Conservation (phyloP, 208 protist genomes). For the Wallacemonas sp. region DNA sequence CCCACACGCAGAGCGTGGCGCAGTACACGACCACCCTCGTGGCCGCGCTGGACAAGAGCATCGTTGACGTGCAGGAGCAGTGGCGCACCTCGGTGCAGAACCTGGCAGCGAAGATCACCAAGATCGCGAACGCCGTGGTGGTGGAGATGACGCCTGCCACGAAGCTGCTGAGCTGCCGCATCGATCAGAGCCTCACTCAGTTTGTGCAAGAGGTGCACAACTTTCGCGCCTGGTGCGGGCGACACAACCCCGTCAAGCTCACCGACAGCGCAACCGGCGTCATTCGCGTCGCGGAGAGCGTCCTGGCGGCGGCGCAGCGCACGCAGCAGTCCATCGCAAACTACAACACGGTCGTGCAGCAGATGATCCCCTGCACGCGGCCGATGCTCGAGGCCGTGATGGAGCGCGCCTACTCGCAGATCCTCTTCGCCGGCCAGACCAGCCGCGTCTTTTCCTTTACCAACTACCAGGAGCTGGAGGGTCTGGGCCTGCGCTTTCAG, state of each 20-base stretch:
- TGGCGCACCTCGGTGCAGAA: slow-evolving; percentile 37
- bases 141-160: slow-evolving; percentile 29
- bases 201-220: slow-evolving; percentile 75
- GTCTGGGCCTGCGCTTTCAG: slow-evolving; percentile 82
- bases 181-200: slow-evolving; percentile 57
- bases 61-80: slow-evolving; percentile 29
- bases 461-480: slow-evolving; percentile 85
- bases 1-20: slow-evolving; percentile 41
- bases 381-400: slow-evolving; percentile 67
- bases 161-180: slow-evolving; percentile 54
- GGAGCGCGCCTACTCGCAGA: slow-evolving; percentile 52
- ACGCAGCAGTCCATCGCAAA: slow-evolving; percentile 83
- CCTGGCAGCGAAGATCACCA: slow-evolving; percentile 43
- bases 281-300: slow-evolving; percentile 57
- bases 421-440: slow-evolving; percentile 55
- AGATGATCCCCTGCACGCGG: slow-evolving; percentile 75
- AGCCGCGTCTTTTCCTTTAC: slow-evolving; percentile 50
- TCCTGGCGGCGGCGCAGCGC: slow-evolving; percentile 46
- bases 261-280: slow-evolving; percentile 48
- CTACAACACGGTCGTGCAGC: slow-evolving; percentile 82
- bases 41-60: slow-evolving; percentile 23
- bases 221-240: slow-evolving; percentile 49
- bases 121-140: slow-evolving; percentile 37
- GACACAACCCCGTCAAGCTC: slow-evolving; percentile 26
- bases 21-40: slow-evolving; percentile 39